Evolutionary conservation across 208 protist genomes (phyloP).

Genomic region (Leishmania mexicana): DNA sequence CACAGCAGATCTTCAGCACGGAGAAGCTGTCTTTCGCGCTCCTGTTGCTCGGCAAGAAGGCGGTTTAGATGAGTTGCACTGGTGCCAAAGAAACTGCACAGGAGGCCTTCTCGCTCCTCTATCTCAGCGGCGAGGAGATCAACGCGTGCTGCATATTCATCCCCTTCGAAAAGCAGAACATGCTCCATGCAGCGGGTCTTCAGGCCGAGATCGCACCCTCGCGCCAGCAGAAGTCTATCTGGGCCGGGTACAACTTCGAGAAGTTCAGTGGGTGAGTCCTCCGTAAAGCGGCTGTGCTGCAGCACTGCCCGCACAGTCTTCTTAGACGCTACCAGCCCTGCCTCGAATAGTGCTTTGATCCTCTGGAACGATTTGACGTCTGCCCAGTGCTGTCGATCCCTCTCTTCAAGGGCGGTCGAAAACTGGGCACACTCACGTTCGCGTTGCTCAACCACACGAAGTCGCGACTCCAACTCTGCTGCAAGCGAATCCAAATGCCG

Average conservation of each 20-base stretch:
- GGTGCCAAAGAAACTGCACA: conserved; percentile 4
- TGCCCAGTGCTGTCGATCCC: conserved; percentile 14
- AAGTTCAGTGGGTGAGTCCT: not conserved
- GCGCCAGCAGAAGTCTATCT: not conserved
- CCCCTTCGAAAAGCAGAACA: not conserved
- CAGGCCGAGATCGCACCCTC: not conserved
- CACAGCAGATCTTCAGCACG: conserved; percentile 19
- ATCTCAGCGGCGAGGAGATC: not conserved
- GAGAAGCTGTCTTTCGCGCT: conserved; percentile 1
- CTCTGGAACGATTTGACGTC: conserved; percentile 6
- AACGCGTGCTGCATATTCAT: conserved; percentile 13
- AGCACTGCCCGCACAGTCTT: conserved; percentile 7
- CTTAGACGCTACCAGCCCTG: not conserved
- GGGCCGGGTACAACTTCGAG: not conserved
- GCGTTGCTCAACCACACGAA: conserved; percentile 11
- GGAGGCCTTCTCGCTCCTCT: conserved; percentile 1
- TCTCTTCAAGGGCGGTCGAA: not conserved
- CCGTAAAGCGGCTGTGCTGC: conserved; percentile 4
- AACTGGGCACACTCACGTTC: conserved; percentile 11
- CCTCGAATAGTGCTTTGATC: conserved; percentile 12
- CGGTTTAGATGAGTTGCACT: not conserved
- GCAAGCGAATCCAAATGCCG: not conserved
- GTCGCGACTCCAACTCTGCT: conserved; percentile 2
- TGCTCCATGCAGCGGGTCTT: not conserved
- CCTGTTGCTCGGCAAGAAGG: not conserved